phyloP scores from a whole-genome alignment of 148 eudicot species.

The Amaranthus hypochondriacus region DNA sequence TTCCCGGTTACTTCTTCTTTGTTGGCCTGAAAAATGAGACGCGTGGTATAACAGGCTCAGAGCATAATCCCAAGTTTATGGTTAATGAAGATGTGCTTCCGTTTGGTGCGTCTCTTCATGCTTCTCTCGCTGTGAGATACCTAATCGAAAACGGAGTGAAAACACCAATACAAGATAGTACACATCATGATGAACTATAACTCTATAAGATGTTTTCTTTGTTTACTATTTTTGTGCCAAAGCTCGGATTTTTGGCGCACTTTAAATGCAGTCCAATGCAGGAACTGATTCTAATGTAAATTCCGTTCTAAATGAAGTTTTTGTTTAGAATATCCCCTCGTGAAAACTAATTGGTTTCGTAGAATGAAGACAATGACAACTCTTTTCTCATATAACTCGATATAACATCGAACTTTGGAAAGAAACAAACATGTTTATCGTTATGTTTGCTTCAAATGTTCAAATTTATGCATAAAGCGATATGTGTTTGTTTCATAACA shows the following conservation, averaged over 20 bases:
- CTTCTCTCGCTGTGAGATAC: conserved; percentile 65
- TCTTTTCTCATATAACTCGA: not conserved
- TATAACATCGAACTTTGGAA: not conserved
- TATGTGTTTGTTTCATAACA: no score
- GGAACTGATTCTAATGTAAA: conserved; percentile 21
- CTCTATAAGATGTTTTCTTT: conserved; percentile 40
- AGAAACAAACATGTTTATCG: not conserved
- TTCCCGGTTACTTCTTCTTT: conserved; percentile 78
- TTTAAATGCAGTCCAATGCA: conserved; percentile 15
- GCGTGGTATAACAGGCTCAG: conserved; percentile 26
- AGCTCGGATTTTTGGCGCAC: conserved; percentile 13
- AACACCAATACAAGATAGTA: conserved; percentile 10
- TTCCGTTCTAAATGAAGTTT: not conserved
- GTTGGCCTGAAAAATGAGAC: conserved; percentile 68
- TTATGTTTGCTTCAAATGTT: conserved; percentile 6
- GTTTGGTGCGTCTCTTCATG: conserved; percentile 73
- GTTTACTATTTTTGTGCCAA: not conserved
- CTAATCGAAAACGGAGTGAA: conserved; percentile 40
- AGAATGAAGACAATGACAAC: not conserved
- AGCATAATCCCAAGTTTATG: conserved; percentile 44
- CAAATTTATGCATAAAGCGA: not conserved
- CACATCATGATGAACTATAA: conserved; percentile 64
- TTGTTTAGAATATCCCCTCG: not conserved
- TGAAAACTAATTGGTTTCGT: not conserved
- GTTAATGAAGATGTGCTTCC: conserved; percentile 65